Conservation (phyloP, 176 grass and related monocot species). For the Ampelocalamus luodianensis region DNA sequence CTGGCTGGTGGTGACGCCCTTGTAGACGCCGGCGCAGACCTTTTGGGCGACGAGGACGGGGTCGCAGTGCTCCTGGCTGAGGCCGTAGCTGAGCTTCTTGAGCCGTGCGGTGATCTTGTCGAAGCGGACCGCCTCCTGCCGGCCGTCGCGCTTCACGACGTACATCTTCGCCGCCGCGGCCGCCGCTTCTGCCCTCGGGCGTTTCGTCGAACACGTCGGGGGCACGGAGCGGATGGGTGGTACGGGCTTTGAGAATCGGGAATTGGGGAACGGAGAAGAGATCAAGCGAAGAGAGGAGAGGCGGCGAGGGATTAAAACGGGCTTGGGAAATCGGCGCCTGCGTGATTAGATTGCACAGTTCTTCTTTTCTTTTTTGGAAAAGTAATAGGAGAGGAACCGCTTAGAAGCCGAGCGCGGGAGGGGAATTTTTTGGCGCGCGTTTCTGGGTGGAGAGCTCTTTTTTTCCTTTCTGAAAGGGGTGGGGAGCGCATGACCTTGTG, state of each 20-base stretch:
- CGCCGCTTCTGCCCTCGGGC: background rate
- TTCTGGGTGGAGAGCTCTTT: background rate
- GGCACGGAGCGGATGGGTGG: background rate
- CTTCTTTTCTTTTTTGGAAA: background rate
- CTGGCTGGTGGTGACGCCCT: constrained; percentile 95
- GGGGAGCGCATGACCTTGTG: too few relatives aligned
- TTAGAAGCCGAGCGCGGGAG: background rate
- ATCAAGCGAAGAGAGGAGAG: background rate
- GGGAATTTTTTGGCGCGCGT: constrained; percentile 31
- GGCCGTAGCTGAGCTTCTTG: constrained; percentile 94
- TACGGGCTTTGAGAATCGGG: background rate
- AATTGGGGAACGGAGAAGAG: constrained; percentile 13
- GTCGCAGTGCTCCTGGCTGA: constrained; percentile 98
- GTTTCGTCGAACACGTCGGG: constrained; percentile 50
- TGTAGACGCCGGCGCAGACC: constrained; percentile 87
- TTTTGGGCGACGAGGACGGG: constrained; percentile 91
- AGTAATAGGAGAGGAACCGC: background rate
- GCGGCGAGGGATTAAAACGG: background rate
- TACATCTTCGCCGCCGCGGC: constrained; percentile 58
- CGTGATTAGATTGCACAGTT: background rate
- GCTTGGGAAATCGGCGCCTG: background rate
- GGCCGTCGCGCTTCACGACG: constrained; percentile 91
- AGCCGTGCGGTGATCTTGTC: constrained; percentile 97
- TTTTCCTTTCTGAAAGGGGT: too few relatives aligned
- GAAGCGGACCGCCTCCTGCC: constrained; percentile 88